A percentile compares a stretch with the other conserved stretches of the same genome.
phyloP scores from a whole-genome alignment of 2,329 filamentous ascomycete species.

The Emergomyces orientalis region DNA sequence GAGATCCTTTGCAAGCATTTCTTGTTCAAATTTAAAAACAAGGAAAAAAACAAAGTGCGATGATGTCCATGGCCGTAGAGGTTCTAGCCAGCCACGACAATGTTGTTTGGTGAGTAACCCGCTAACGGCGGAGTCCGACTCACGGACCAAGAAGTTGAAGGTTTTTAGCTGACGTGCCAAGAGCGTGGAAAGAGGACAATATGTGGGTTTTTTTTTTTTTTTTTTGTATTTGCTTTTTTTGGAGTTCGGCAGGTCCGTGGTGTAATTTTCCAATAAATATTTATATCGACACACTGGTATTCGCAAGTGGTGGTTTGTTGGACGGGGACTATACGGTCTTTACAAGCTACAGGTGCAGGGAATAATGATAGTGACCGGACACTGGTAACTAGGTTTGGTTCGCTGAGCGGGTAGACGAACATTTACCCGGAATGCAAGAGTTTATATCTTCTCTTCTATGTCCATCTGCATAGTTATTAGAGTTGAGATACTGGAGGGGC shows the following conservation, averaged over 20 bases:
- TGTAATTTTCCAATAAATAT: background rate
- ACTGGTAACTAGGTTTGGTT: background rate
- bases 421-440: background rate
- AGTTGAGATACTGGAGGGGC: background rate
- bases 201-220: background rate
- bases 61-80: too few relatives aligned
- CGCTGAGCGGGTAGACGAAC: background rate
- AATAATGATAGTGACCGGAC: background rate
- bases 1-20: too few relatives aligned
- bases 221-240: background rate
- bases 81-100: too few relatives aligned
- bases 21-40: background rate
- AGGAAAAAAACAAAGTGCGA: background rate
- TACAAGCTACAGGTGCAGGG: background rate
- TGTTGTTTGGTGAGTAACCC: background rate
- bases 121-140: background rate
- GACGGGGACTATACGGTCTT: background rate
- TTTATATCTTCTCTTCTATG: background rate
- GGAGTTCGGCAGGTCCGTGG: background rate
- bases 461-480: background rate
- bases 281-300: background rate
- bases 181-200: background rate
- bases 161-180: background rate
- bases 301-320: background rate
- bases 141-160: background rate